phyloP scores from a whole-genome alignment of 345 rosid genomes.

The Bruguiera parviflora region DNA sequence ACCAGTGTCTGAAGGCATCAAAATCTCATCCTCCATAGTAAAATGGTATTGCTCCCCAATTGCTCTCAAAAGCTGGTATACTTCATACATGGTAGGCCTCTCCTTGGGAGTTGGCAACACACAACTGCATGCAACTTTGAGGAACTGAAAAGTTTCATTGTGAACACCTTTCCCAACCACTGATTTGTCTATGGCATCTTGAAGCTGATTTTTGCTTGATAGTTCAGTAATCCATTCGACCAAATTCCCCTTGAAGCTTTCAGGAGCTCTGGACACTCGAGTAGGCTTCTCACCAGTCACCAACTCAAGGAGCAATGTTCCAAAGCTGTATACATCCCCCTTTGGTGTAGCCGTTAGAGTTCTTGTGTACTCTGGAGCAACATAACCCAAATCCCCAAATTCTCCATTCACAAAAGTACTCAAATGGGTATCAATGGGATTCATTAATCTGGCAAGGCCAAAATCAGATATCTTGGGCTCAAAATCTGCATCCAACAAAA shows the following conservation, averaged over 20 bases:
- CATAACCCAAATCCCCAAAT: slow-evolving; percentile 93
- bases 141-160: slow-evolving; percentile 65
- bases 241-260: slow-evolving; percentile 79
- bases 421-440: slow-evolving; percentile 87
- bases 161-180: slow-evolving; percentile 64
- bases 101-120: slow-evolving; percentile 58
- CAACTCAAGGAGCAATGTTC: slow-evolving; percentile 88
- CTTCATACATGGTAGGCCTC: slow-evolving; percentile 89
- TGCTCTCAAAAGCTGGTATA: slow-evolving; percentile 75
- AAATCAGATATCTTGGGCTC: slow-evolving; percentile 95
- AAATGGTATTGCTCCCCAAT: slow-evolving; percentile 82
- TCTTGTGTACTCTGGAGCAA: slow-evolving; percentile 83
- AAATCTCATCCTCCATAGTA: slow-evolving; percentile 61
- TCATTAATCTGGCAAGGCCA: slow-evolving; percentile 96
- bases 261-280: slow-evolving; percentile 52
- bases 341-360: slow-evolving; percentile 89
- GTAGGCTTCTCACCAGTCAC: slow-evolving; percentile 88
- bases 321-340: slow-evolving; percentile 96
- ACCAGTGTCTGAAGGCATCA: slow-evolving; percentile 57
- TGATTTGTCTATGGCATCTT: slow-evolving; percentile 53
- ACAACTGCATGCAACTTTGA: slow-evolving; percentile 81
- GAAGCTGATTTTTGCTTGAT: slow-evolving; percentile 48
- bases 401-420: slow-evolving; percentile 98
- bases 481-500: slow-evolving; percentile 65
- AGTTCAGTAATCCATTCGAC: slow-evolving; percentile 75